phyloP scores from a whole-genome alignment of 495 filamentous ascomycete genomes.

The Penicillium silybi region DNA sequence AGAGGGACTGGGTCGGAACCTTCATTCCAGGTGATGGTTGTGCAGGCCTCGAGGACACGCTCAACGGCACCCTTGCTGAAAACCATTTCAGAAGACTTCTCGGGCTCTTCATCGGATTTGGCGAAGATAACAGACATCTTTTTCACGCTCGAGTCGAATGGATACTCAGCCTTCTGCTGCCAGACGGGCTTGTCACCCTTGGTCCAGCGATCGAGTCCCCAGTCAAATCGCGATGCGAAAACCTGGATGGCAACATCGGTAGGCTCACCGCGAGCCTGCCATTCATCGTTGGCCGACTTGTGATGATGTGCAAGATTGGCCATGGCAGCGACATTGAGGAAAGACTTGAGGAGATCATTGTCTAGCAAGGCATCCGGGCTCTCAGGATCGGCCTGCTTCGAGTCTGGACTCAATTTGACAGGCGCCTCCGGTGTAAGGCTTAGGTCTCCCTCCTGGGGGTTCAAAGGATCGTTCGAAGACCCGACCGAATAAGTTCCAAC shows the following conservation, averaged over 20 bases:
- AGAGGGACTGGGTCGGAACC: slow-evolving; percentile 35
- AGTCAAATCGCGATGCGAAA: slow-evolving; percentile 59
- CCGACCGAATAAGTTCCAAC: slow-evolving; percentile 58
- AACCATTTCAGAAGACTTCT: slow-evolving; percentile 35
- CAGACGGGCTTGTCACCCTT: slow-evolving; percentile 50
- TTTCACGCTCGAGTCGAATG: slow-evolving; percentile 67
- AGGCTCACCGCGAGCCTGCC: slow-evolving; percentile 63
- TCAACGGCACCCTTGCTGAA: slow-evolving; percentile 84
- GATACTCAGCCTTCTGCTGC: slow-evolving; percentile 56
- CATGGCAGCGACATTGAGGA: slow-evolving; percentile 58
- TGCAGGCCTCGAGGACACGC: slow-evolving; percentile 68
- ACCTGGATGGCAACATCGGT: slow-evolving; percentile 71
- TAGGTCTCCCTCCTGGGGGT: slow-evolving; percentile 53
- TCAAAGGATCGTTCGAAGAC: slow-evolving; percentile 50
- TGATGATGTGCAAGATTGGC: slow-evolving; percentile 62
- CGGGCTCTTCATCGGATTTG: slow-evolving; percentile 21
- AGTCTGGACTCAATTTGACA: slow-evolving; percentile 25
- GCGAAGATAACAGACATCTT: slow-evolving; percentile 64
- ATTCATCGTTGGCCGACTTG: slow-evolving; percentile 42
- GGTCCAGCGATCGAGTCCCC: slow-evolving; percentile 50
- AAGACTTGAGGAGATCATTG: slow-evolving; percentile 44
- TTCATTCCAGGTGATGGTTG: slow-evolving; percentile 41
- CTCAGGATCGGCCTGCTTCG: slow-evolving; percentile 20
- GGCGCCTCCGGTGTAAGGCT: slow-evolving; percentile 37
- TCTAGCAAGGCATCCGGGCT: slow-evolving; percentile 34